Percentiles rank a stretch among this genome's conserved stretches.
These are phyloP conservation scores for Daldinia vernicosa DNA, from an alignment of 495 filamentous ascomycete genomes.

Conservation along the genomic window DNA sequence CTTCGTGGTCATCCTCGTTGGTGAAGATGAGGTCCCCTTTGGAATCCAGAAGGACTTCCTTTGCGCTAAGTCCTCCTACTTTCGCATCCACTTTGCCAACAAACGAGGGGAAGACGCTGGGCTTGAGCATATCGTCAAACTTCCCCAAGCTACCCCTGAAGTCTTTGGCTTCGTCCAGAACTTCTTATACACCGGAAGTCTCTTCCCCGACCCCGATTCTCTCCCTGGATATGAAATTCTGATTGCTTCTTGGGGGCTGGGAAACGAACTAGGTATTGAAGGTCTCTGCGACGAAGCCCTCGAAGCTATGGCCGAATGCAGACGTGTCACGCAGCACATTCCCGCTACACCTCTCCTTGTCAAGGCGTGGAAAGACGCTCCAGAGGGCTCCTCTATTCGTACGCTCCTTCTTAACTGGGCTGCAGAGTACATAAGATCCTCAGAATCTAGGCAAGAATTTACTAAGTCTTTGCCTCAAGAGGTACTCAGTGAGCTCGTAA, in stretches of 20 bases:
- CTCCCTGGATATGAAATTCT: constrained; percentile 60
- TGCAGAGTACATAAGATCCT: constrained; percentile 64
- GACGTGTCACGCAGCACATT: constrained; percentile 57
- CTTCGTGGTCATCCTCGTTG: constrained; percentile 61
- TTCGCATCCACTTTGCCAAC: constrained; percentile 53
- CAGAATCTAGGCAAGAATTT: constrained; percentile 59
- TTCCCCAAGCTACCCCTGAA: constrained; percentile 54
- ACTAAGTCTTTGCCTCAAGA: constrained; percentile 63
- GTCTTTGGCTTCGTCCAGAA: constrained; percentile 62
- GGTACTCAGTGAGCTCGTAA: constrained; percentile 63
- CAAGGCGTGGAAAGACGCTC: constrained; percentile 63
- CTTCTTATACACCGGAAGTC: constrained; percentile 60
- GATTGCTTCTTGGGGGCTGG: constrained; percentile 63
- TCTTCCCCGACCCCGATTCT: constrained; percentile 50
- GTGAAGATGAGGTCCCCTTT: constrained; percentile 59
- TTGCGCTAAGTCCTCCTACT: constrained; percentile 58
- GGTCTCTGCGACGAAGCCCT: constrained; percentile 61
- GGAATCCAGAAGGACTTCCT: constrained; percentile 66
- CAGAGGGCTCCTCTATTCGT: constrained; percentile 63
- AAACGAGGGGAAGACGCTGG: constrained; percentile 25
- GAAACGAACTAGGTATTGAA: constrained; percentile 58
- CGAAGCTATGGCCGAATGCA: constrained; percentile 61
- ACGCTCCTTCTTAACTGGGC: constrained; percentile 63
- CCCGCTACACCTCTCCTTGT: constrained; percentile 62
- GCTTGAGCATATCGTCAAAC: constrained; percentile 57